Percentiles rank a stretch among this genome's conserved stretches.
Conservation (phyloP, 805 yeast species). For the Myxozyma kluyveri region DNA sequence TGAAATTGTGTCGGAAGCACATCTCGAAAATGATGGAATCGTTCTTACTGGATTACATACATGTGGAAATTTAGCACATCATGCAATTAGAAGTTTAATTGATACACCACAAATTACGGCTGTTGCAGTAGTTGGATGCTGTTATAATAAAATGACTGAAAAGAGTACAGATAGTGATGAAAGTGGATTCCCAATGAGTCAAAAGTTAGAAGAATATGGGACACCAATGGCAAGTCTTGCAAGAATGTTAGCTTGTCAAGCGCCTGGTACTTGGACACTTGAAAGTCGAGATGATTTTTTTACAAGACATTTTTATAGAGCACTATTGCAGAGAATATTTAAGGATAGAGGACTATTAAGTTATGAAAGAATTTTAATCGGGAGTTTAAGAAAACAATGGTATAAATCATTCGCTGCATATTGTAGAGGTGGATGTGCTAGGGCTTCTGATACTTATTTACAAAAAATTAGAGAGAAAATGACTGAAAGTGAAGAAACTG, state of each 20-base stretch:
- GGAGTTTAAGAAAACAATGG: constrained; percentile 28
- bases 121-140: constrained; percentile 33
- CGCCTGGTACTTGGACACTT: constrained; percentile 31
- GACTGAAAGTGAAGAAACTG: background rate
- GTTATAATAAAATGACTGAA: constrained; percentile 32
- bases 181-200: constrained; percentile 28
- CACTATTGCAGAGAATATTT: constrained; percentile 28
- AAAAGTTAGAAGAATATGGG: constrained; percentile 5
- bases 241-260: constrained; percentile 33
- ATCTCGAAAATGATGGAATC: constrained; percentile 6
- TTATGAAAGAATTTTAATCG: constrained; percentile 15
- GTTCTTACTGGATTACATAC: constrained; percentile 31
- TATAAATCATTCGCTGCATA: constrained; percentile 23
- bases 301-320: constrained; percentile 31
- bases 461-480: background rate
- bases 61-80: constrained; percentile 31
- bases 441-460: constrained; percentile 10
- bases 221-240: constrained; percentile 25
- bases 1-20: constrained; percentile 12
- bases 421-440: constrained; percentile 29
- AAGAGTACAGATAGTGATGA: constrained; percentile 10
- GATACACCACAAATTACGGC: constrained; percentile 23
- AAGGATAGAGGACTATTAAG: constrained; percentile 21
- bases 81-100: constrained; percentile 25
- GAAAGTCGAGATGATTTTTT: constrained; percentile 26